Conservation (phyloP, 371 early-diverging fungal genomes). For the Chytridiales sp. region DNA sequence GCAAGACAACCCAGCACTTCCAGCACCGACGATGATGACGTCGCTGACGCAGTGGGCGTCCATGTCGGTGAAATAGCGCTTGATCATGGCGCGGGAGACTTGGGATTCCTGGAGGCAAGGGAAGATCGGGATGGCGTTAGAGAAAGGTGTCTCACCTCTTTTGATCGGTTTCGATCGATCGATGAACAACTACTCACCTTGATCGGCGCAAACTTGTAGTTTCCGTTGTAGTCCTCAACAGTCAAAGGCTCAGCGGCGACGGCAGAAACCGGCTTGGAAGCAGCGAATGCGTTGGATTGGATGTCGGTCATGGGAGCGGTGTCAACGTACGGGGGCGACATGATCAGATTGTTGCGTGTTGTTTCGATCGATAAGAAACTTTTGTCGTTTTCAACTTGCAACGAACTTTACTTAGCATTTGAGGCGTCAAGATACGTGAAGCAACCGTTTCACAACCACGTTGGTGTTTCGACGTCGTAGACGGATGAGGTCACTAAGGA, state of each 20-base stretch:
- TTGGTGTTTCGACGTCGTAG: too few relatives aligned
- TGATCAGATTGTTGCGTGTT: too few relatives aligned
- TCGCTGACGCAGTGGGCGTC: conserved; percentile 61
- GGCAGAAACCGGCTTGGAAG: neutral
- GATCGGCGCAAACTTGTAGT: conserved; percentile 34
- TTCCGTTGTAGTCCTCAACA: conserved; percentile 10
- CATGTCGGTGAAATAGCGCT: conserved; percentile 47
- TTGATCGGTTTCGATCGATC: neutral
- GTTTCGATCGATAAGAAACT: too few relatives aligned
- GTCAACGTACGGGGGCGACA: neutral
- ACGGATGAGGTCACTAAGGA: too few relatives aligned
- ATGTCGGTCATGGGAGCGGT: neutral
- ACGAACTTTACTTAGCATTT: too few relatives aligned
- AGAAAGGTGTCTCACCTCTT: neutral
- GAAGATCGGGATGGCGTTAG: neutral
- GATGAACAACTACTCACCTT: conserved; percentile 4
- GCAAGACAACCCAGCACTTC: conserved; percentile 58
- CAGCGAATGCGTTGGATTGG: neutral
- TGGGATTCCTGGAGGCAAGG: conserved; percentile 58
- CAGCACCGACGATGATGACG: conserved; percentile 75
- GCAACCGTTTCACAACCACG: too few relatives aligned
- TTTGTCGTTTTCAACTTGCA: too few relatives aligned
- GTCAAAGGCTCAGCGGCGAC: neutral
- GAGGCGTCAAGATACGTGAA: too few relatives aligned
- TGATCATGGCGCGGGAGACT: conserved; percentile 72